Percentiles rank a stretch among this genome's conserved stretches.
Evolutionary conservation across 225 moss, liverwort and hornwort species (phyloP).

Genomic region (Antitrichia curtipendula): DNA sequence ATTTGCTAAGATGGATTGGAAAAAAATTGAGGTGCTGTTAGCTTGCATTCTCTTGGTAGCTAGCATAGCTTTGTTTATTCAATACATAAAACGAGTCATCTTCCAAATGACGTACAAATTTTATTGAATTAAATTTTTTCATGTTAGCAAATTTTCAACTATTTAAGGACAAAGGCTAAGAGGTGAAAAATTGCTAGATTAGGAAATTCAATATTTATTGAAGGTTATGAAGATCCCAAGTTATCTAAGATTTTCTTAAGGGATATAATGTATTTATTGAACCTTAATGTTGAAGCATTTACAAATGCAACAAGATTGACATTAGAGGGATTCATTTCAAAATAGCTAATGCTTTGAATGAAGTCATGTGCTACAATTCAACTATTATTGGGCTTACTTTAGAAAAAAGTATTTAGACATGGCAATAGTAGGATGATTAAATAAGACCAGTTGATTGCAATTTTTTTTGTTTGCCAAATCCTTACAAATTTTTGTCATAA

Average conservation of each 20-base stretch:
- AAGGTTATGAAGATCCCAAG: background rate
- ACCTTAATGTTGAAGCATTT: fast-evolving
- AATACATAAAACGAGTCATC: background rate
- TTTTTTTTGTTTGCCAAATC: background rate
- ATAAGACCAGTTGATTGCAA: background rate
- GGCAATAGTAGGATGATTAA: background rate
- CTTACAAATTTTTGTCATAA: too few species aligned
- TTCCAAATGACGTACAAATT: too few species aligned
- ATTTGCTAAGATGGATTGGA: background rate
- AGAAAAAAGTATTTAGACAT: background rate
- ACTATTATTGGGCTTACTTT: too few species aligned
- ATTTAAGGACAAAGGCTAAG: background rate
- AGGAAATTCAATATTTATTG: background rate
- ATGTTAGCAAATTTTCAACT: too few species aligned
- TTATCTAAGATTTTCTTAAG: background rate
- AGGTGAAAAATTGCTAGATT: background rate
- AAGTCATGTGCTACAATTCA: background rate
- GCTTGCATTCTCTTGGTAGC: background rate
- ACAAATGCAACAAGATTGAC: background rate
- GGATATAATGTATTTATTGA: too few species aligned
- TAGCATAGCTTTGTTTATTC: background rate
- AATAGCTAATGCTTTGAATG: background rate
- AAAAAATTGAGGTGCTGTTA: background rate
- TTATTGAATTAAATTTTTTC: background rate
- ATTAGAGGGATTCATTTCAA: background rate